phyloP scores from a whole-genome alignment of 371 early-diverging fungal species.

The Lichtheimia ramosa region DNA sequence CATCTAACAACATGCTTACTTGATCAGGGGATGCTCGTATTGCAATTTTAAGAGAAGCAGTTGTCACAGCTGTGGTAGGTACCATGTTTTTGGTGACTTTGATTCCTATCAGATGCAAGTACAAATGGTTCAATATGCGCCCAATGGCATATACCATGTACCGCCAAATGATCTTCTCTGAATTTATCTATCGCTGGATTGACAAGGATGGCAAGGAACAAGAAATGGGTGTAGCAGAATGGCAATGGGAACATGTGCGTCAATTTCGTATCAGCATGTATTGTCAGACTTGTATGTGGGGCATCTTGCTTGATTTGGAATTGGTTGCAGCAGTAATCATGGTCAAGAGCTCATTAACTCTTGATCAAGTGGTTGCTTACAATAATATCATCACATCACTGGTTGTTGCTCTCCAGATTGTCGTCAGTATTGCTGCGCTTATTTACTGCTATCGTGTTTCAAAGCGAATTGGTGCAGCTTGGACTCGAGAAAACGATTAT shows the following conservation, averaged over 20 bases:
- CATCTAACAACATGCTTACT: not conserved
- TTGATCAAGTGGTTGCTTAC: not conserved
- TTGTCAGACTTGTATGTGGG: constrained; percentile 28
- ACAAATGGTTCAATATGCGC: constrained; percentile 25
- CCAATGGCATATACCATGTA: constrained; percentile 35
- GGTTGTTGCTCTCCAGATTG: not conserved
- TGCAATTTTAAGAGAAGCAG: constrained; percentile 45
- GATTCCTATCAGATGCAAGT: constrained; percentile 37
- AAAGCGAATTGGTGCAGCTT: not conserved
- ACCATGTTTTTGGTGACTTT: constrained; percentile 42
- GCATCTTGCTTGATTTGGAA: constrained; percentile 30
- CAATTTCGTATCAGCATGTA: constrained; percentile 22
- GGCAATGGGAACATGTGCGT: constrained; percentile 22
- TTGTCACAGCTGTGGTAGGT: constrained; percentile 38
- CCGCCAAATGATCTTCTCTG: constrained; percentile 26
- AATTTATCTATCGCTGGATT: constrained; percentile 21
- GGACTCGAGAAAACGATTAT: not conserved
- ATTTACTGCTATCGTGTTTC: not conserved
- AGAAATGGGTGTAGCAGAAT: constrained; percentile 18
- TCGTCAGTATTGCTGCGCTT: not conserved
- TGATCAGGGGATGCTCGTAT: constrained; percentile 39
- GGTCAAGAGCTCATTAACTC: constrained; percentile 22
- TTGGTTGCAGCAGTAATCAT: constrained; percentile 34
- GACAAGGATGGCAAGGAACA: constrained; percentile 23
- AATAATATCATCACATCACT: not conserved